Evolutionary conservation across 257 asterid species (phyloP), one percentile per base, ranked within the genome.

Genomic region (Thymus quinquecostatus): DNA sequence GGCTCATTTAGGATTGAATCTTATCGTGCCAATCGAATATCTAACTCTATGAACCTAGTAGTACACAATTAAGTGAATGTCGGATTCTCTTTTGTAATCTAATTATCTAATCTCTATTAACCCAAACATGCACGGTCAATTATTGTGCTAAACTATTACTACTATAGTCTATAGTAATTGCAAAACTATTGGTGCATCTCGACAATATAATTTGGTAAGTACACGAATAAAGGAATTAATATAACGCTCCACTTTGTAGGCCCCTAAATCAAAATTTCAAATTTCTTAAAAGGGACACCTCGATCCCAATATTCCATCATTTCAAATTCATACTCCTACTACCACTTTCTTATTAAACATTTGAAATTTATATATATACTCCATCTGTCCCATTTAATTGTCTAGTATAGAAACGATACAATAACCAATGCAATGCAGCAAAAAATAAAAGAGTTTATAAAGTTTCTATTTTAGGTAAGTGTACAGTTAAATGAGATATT

Each of bases 241-340:
- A 40, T 27, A 8, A 66, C 66, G 78, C 71, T 77, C 81, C 77
- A 65, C 27, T 60, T 28, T 44, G 72, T 71, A 11, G 60, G 53
- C 27, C 66, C 68, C 71, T 33, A 58, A 21, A 72, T 67, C 41
- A 60, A 78, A 67, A 21, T 21, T 78, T 78, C 82, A 78, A 78
- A 78, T 48, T 38, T 72, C 29, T 44, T 27, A 48, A 53, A 40
- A 44, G 12, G 38, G 21, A 27, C 56, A 54, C n/a, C 60, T 10
- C 21, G 33, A 51, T 12, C 28, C 27, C 28, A 43, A 66, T 41
- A 56, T 33, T 44, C 1, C 41, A 53, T 43, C 36, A 40, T 30
- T 51, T 29, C 21, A 38, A 38, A 38, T 38, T 38, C 6, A 4
- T 38, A 38, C 21, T 21, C 21, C 21, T 21, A 21, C 21, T 21